Conservation (phyloP, 805 yeast species). For the Kazachstania martiniae region DNA sequence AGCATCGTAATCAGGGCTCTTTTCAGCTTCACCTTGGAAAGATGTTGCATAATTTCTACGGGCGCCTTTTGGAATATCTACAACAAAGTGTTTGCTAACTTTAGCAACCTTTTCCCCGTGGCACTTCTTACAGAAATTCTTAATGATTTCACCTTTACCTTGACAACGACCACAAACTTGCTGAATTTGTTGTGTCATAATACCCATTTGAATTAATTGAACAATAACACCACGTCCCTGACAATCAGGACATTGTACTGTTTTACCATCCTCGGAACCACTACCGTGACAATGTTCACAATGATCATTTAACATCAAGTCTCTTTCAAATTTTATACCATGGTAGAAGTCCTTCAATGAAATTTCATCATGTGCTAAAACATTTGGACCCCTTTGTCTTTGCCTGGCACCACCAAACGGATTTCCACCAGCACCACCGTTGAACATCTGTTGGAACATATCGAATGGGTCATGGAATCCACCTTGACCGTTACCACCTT, state of each 20-base stretch:
- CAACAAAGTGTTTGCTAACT: constrained; percentile 43
- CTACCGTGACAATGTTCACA: constrained; percentile 76
- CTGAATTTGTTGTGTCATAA: constrained; percentile 81
- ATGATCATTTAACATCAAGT: constrained; percentile 56
- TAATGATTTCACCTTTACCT: constrained; percentile 64
- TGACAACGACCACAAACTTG: constrained; percentile 67
- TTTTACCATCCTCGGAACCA: constrained; percentile 74
- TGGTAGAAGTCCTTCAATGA: constrained; percentile 55
- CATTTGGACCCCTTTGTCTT: constrained; percentile 50
- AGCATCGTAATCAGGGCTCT: constrained; percentile 67
- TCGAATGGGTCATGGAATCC: constrained; percentile 29
- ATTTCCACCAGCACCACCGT: constrained; percentile 32
- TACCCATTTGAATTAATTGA: constrained; percentile 67
- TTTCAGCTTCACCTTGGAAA: constrained; percentile 71
- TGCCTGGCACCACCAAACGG: constrained; percentile 22
- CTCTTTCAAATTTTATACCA: constrained; percentile 56
- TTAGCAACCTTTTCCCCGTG: constrained; percentile 56
- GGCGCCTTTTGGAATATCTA: constrained; percentile 63
- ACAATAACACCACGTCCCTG: constrained; percentile 62
- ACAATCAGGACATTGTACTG: constrained; percentile 57
- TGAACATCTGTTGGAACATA: constrained; percentile 28
- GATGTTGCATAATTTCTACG: constrained; percentile 47
- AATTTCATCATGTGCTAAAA: constrained; percentile 44
- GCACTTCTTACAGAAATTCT: constrained; percentile 58
- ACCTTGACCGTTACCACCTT: constrained; percentile 31